Evolutionary conservation across 176 grass and related monocot genomes (phyloP).

Genomic region (Poa pratensis): DNA sequence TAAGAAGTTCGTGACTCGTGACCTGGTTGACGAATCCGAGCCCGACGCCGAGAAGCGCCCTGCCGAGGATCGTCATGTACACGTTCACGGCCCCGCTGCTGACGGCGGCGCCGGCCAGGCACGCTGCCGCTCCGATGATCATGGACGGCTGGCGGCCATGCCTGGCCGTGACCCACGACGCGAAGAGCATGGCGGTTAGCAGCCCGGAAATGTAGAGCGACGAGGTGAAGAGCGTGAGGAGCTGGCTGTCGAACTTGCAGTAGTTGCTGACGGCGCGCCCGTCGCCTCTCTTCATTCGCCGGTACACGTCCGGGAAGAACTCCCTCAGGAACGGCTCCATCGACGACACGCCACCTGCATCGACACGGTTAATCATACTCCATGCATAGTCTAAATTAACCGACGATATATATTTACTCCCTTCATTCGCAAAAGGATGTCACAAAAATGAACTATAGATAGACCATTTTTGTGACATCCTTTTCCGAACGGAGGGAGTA

Average conservation of each 20-base stretch:
- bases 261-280: conserved; percentile 60
- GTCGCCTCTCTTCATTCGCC: background rate
- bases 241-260: conserved; percentile 77
- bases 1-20: background rate
- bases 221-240: conserved; percentile 71
- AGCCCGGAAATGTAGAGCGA: conserved; percentile 63
- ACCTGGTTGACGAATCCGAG: conserved; percentile 62
- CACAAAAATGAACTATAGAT: too few relatives aligned
- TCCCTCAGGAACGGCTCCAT: conserved; percentile 60
- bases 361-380: background rate
- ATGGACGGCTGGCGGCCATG: conserved; percentile 56
- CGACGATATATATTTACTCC: background rate
- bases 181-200: conserved; percentile 44
- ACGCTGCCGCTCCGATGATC: conserved; percentile 49
- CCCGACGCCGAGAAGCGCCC: conserved; percentile 63
- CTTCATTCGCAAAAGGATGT: too few relatives aligned
- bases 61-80: conserved; percentile 59
- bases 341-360: conserved; percentile 59
- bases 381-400: background rate
- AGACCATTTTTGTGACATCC: too few relatives aligned
- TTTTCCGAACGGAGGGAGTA: too few relatives aligned
- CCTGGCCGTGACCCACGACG: conserved; percentile 45
- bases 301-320: conserved; percentile 62
- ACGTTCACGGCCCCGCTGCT: conserved; percentile 45
- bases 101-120: conserved; percentile 37